phyloP scores from a whole-genome alignment of 768 basidiomycete genomes.

The Crucibulum laeve region DNA sequence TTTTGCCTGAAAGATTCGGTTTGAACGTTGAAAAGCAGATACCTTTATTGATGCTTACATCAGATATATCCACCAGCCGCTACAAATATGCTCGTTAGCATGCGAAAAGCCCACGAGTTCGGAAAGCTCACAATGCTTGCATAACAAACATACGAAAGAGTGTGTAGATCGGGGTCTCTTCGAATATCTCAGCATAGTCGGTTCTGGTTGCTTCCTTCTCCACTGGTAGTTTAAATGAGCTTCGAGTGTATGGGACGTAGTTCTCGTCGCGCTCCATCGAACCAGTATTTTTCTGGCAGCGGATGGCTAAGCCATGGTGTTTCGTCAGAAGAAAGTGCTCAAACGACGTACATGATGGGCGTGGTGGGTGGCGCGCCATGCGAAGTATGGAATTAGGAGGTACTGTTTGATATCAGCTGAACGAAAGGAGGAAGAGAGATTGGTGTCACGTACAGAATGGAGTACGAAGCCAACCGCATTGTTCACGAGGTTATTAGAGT shows the following conservation, averaged over 20 bases:
- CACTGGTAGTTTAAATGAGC: constrained; percentile 35
- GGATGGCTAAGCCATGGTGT: not conserved
- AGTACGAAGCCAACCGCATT: constrained; percentile 44
- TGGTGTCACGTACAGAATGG: constrained; percentile 30
- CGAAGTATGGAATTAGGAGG: constrained; percentile 53
- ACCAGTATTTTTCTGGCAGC: constrained; percentile 52
- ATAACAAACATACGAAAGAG: constrained; percentile 39
- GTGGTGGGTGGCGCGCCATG: constrained; percentile 69
- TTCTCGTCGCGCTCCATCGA: constrained; percentile 79
- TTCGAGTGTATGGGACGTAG: constrained; percentile 50
- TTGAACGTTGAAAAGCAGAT: not conserved
- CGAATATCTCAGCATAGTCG: constrained; percentile 47
- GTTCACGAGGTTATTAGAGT: constrained; percentile 28
- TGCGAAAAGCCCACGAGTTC: constrained; percentile 3
- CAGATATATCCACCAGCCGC: constrained; percentile 34
- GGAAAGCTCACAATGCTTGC: constrained; percentile 36
- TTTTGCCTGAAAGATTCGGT: constrained; percentile 26
- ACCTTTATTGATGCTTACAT: constrained; percentile 9
- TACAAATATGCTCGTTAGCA: not conserved
- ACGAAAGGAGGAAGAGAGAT: not conserved
- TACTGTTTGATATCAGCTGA: constrained; percentile 24
- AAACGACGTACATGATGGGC: constrained; percentile 51
- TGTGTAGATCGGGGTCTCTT: constrained; percentile 47
- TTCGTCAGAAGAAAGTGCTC: not conserved
- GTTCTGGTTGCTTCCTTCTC: constrained; percentile 28